These are phyloP conservation scores for Populus hybrid DNA, from an alignment of 441 rosid genomes.

Conservation along the genomic window DNA sequence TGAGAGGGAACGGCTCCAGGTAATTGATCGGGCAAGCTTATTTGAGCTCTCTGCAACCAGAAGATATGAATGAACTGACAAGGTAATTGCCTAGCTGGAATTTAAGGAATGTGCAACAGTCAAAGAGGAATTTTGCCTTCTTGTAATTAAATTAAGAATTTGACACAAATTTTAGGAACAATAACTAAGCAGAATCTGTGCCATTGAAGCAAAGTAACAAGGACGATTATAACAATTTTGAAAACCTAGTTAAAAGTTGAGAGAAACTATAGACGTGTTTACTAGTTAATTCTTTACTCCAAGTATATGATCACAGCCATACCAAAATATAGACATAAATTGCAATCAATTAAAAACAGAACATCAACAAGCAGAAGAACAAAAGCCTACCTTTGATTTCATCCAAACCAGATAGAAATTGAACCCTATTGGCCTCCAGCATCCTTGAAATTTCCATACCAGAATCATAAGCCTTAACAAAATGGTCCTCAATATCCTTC, in stretches of 20 bases:
- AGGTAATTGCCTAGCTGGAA: background rate
- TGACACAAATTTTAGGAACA: background rate
- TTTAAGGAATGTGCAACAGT: background rate
- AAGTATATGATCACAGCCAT: background rate
- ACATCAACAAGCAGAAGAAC: background rate
- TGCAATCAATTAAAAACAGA: background rate
- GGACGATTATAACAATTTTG: background rate
- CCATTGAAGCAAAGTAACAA: background rate
- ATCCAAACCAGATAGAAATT: slow-evolving; percentile 40
- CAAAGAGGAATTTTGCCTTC: background rate
- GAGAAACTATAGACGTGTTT: background rate
- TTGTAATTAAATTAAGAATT: background rate
- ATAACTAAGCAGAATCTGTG: background rate
- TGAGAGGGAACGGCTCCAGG: slow-evolving; percentile 33
- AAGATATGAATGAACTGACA: background rate
- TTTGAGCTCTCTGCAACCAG: slow-evolving; percentile 39
- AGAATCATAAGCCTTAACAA: slow-evolving; percentile 49
- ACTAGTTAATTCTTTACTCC: background rate
- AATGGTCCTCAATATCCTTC: slow-evolving; percentile 50
- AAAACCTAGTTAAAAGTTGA: background rate
- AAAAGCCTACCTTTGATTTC: slow-evolving; percentile 42
- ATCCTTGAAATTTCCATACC: slow-evolving; percentile 57
- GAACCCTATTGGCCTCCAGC: slow-evolving; percentile 50
- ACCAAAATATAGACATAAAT: background rate
- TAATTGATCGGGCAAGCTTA: slow-evolving; percentile 35